Conservation (phyloP, 257 asterid genomes). For the Fraxinus americana region DNA sequence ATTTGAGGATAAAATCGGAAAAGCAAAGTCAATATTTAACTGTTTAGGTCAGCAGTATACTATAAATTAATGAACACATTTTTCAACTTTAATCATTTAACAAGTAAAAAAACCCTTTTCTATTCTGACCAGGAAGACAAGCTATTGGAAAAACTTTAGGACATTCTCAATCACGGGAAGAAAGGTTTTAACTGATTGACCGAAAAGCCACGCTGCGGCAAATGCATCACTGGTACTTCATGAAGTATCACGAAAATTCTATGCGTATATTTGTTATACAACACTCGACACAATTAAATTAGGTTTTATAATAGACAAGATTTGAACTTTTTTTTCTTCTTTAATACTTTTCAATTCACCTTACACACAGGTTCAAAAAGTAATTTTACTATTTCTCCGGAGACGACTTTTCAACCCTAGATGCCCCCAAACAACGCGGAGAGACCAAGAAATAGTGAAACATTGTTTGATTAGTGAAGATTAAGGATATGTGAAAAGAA, state of each 20-base stretch:
- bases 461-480: no score
- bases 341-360: neutral
- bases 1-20: neutral
- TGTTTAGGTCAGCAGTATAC: slow-evolving; percentile 13
- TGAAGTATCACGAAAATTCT: no score
- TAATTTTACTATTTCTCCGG: neutral
- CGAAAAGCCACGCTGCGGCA: no score
- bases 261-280: neutral
- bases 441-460: neutral
- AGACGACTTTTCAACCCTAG: neutral
- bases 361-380: neutral
- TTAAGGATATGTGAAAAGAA: slow-evolving; percentile 2
- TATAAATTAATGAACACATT: slow-evolving; percentile 25
- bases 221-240: neutral
- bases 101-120: neutral
- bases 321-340: no score
- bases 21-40: slow-evolving; percentile 7
- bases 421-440: neutral
- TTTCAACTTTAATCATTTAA: neutral
- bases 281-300: no score
- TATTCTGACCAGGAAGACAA: neutral
- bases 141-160: neutral
- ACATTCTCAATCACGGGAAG: neutral
- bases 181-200: no score
- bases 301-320: no score